phyloP scores from a whole-genome alignment of 2,329 filamentous ascomycete species.

The Corniculantispora saksenae region DNA sequence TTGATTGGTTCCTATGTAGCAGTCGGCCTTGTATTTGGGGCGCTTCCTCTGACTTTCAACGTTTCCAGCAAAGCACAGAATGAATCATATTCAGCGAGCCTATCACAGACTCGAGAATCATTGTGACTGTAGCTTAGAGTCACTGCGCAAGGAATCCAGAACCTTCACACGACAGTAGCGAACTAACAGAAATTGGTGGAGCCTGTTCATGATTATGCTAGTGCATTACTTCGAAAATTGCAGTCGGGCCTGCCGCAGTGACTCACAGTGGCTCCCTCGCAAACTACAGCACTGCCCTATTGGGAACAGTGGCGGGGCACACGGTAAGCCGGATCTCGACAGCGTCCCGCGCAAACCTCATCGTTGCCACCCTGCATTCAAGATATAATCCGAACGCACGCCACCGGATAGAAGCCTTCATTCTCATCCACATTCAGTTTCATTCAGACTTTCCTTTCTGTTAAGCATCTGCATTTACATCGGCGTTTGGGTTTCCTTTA shows the following conservation, averaged over 20 bases:
- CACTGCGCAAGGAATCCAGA: neutral
- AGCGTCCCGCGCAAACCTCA: neutral
- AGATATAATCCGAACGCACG: neutral
- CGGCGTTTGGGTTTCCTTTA: conserved; percentile 8
- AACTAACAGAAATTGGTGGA: neutral
- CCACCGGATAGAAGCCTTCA: neutral
- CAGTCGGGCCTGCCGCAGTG: neutral
- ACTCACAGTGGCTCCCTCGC: conserved; percentile 2
- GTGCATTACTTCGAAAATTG: neutral
- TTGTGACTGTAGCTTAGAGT: conserved; percentile 3
- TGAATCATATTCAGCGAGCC: conserved; percentile 13
- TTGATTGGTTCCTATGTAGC: neutral
- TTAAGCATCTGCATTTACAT: conserved; percentile 9
- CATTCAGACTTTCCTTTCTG: neutral
- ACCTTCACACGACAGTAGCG: neutral
- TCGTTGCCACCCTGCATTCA: conserved; percentile 5
- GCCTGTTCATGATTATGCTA: neutral
- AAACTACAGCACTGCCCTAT: conserved; percentile 1
- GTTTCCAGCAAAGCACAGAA: neutral
- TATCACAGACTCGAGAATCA: neutral
- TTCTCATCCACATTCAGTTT: neutral
- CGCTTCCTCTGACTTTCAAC: neutral
- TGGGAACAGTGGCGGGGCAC: conserved; percentile 12
- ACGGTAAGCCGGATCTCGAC: neutral
- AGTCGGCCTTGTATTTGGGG: neutral